These are phyloP conservation scores for Thelephora terrestris DNA, from an alignment of 1,284 basidiomycete species.

Conservation along the genomic window DNA sequence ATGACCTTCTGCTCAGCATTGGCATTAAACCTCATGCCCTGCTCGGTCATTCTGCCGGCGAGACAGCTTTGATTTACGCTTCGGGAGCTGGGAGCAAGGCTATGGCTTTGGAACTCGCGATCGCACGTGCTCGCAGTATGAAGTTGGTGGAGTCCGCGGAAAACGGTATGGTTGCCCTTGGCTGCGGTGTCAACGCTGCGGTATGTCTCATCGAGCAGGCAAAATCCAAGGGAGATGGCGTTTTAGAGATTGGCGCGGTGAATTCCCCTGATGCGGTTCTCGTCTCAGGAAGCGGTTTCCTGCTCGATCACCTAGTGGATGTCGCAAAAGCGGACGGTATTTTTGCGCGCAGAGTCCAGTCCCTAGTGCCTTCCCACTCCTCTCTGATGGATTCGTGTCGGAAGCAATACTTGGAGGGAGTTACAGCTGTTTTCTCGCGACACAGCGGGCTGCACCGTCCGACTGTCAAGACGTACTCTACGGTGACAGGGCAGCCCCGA, in stretches of 20 bases:
- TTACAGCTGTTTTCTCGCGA: slow-evolving; percentile 20
- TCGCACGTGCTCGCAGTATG: slow-evolving; percentile 28
- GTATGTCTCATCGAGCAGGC: slow-evolving; percentile 14
- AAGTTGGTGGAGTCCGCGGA: slow-evolving; percentile 21
- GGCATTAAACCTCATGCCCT: slow-evolving; percentile 27
- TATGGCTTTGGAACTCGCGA: slow-evolving; percentile 31
- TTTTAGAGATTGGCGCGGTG: slow-evolving; percentile 29
- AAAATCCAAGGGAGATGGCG: slow-evolving; percentile 5
- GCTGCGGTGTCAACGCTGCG: slow-evolving; percentile 21
- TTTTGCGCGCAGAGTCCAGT: slow-evolving; percentile 24
- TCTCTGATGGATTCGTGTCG: slow-evolving; percentile 24
- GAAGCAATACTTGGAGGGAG: slow-evolving; percentile 13
- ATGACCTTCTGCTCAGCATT: slow-evolving; percentile 26
- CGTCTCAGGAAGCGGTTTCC: slow-evolving; percentile 21
- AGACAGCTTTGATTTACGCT: slow-evolving; percentile 33
- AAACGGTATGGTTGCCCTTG: slow-evolving; percentile 33
- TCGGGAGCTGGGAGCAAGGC: slow-evolving; percentile 29
- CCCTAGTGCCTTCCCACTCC: slow-evolving; percentile 25
- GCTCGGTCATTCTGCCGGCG: slow-evolving; percentile 33
- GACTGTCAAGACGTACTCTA: slow-evolving; percentile 16
- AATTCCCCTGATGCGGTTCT: slow-evolving; percentile 27
- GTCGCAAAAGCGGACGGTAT: slow-evolving; percentile 20
- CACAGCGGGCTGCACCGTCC: slow-evolving; percentile 11
- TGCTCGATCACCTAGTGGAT: slow-evolving; percentile 20
- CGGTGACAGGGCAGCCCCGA: slow-evolving; percentile 14